Evolutionary conservation across 495 filamentous ascomycete species (phyloP).

Genomic region (Darksidea phi): DNA sequence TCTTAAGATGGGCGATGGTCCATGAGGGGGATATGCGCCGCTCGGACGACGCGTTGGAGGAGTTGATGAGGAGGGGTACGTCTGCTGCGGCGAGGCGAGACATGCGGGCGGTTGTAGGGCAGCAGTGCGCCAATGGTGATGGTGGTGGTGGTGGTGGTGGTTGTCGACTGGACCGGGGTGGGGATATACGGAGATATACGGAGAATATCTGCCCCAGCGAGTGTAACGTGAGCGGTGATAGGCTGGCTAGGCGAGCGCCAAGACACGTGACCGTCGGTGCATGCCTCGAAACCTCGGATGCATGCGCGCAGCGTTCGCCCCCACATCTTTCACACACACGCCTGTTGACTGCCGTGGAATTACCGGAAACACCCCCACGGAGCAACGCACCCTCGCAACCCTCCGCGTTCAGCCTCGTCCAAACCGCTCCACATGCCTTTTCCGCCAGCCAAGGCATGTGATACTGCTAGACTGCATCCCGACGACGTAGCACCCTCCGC

Average conservation of each 20-base stretch:
- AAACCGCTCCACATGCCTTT: constrained; percentile 3
- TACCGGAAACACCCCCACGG: neutral
- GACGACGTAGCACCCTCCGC: no score
- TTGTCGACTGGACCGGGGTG: no score
- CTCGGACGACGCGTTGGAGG: constrained; percentile 72
- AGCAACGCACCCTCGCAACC: neutral
- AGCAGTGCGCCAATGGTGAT: constrained; percentile 6
- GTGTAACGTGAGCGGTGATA: neutral
- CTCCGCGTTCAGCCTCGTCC: constrained; percentile 7
- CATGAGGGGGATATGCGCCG: constrained; percentile 89
- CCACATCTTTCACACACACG: neutral
- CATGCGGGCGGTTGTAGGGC: constrained; percentile 32
- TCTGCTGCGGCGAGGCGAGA: constrained; percentile 65
- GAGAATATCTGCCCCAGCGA: constrained; percentile 9
- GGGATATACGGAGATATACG: no score
- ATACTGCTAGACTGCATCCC: constrained; percentile 19
- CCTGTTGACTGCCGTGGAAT: neutral
- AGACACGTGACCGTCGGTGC: neutral
- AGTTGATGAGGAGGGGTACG: constrained; percentile 79
- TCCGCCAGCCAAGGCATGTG: constrained; percentile 28
- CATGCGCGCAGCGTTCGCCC: neutral
- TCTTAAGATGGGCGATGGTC: constrained; percentile 81
- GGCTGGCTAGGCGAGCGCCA: constrained; percentile 21
- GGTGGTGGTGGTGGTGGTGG: neutral
- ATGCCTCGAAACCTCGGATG: neutral